Percentiles rank a stretch among this genome's conserved stretches.
Conservation (phyloP, 768 basidiomycete species). For the Coprinellus micaceus region DNA sequence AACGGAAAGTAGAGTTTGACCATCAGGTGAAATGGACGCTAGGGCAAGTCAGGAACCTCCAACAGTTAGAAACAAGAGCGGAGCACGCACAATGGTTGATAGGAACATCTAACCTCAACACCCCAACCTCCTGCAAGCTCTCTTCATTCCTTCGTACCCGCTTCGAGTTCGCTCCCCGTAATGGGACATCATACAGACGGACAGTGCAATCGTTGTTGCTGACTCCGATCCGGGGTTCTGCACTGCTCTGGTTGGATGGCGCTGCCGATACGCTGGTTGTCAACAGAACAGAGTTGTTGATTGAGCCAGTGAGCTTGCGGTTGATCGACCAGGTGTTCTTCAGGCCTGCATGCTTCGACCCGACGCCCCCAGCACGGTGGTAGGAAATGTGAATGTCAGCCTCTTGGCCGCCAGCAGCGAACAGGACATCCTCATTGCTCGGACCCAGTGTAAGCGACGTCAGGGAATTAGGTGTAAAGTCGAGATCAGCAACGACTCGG, state of each 20-base stretch:
- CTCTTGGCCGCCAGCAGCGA: slow-evolving; percentile 75
- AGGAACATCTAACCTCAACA: slow-evolving; percentile 58
- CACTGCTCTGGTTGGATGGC: slow-evolving; percentile 56
- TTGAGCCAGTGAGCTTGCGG: slow-evolving; percentile 55
- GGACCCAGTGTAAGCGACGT: slow-evolving; percentile 47
- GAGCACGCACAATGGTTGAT: slow-evolving; percentile 73
- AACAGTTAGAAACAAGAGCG: background rate
- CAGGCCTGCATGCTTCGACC: slow-evolving; percentile 12
- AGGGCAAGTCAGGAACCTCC: background rate
- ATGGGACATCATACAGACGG: slow-evolving; percentile 73
- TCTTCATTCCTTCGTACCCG: slow-evolving; percentile 16
- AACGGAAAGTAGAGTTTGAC: slow-evolving; percentile 80
- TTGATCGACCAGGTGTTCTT: slow-evolving; percentile 52
- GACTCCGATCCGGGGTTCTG: slow-evolving; percentile 74
- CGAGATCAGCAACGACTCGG: slow-evolving; percentile 47
- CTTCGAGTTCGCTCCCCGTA: slow-evolving; percentile 42
- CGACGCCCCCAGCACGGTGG: slow-evolving; percentile 32
- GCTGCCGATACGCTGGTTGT: slow-evolving; percentile 49
- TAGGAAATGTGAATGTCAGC: slow-evolving; percentile 66
- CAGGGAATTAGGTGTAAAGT: slow-evolving; percentile 63
- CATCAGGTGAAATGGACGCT: slow-evolving; percentile 91
- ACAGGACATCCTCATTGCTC: slow-evolving; percentile 48
- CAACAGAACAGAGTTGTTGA: slow-evolving; percentile 81
- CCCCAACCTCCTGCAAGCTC: slow-evolving; percentile 47
- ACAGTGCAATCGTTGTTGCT: slow-evolving; percentile 86